Percentiles rank a stretch among this genome's conserved stretches.
These are phyloP conservation scores for Colletotrichum lindemuthianum DNA, from an alignment of 2,329 filamentous ascomycete genomes.

Conservation along the genomic window DNA sequence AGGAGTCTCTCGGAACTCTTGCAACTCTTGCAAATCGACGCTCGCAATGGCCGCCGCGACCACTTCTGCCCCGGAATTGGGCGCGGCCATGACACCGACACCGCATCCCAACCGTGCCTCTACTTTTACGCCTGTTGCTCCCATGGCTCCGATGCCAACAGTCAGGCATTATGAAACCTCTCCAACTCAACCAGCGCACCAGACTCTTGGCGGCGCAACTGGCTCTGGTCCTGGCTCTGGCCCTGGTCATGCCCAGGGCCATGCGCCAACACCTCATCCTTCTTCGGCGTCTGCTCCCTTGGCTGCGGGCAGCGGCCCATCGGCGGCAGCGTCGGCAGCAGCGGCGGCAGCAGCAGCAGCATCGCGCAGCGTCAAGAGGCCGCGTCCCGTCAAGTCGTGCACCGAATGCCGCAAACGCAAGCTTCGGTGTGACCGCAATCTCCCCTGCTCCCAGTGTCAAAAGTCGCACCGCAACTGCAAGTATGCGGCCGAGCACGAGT, in stretches of 20 bases:
- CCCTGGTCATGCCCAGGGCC: neutral
- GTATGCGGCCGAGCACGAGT: conserved; percentile 61
- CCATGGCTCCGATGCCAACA: conserved; percentile 17
- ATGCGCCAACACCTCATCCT: conserved; percentile 1
- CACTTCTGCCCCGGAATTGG: conserved; percentile 28
- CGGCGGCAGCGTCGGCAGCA: neutral
- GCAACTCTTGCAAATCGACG: conserved; percentile 8
- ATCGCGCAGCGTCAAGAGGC: conserved; percentile 60
- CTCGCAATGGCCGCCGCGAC: conserved; percentile 28
- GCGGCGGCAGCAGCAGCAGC: conserved; percentile 2
- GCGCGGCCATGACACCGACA: conserved; percentile 12
- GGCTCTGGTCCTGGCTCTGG: too few relatives aligned
- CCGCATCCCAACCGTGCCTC: conserved; percentile 15
- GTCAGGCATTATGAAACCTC: conserved; percentile 27
- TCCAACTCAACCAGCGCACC: conserved; percentile 27
- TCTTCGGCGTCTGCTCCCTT: conserved; percentile 14
- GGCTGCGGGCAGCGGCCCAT: conserved; percentile 14
- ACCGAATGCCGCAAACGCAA: conserved; percentile 68
- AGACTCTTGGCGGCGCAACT: conserved; percentile 12
- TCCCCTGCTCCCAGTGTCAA: conserved; percentile 67
- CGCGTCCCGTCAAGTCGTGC: conserved; percentile 65
- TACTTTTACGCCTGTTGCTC: conserved; percentile 17
- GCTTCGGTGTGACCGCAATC: conserved; percentile 64
- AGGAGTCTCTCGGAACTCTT: conserved; percentile 17
- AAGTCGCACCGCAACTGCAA: conserved; percentile 65